Base-by-base conservation (phyloP, 805 yeast species). In the Allodekkera sacchari region DNA sequence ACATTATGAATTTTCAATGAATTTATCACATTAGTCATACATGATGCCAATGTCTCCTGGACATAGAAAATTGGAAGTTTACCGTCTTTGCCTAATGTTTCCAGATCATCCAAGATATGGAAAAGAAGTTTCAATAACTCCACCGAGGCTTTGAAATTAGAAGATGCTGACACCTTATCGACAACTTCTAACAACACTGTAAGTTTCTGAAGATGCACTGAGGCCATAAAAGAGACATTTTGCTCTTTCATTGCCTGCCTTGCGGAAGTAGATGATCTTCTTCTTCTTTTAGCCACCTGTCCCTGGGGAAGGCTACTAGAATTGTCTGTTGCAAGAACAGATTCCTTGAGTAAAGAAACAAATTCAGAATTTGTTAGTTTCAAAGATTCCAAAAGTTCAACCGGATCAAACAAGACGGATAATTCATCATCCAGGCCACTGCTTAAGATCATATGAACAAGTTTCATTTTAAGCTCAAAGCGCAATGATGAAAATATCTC, bases 41-140 rank as follows among this genome's bases (percentile, higher is more conserved):
- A 83, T 27, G 83, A 73, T 3, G 96, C 92, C 38, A 92, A 62
- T 1, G 89, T 75, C 53, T 92, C 96, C 59, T 92, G 95, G 1
- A 94, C 80, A 45, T 88, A 89, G 27, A 83, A 64, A 4, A 89
- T 89, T 4, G 98, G 95, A 39, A 92, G 63, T 36, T 85, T 84
- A 25, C 95, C 95, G 52, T 88, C 97, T 41, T 75, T 77, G 27
- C 94, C 95, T 29, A 92, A 65, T 18, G 94, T 77, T 52, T 83
- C 92, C 42, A 82, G 61, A 52, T 83, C 92, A 32, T 83, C 73
- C 31, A 83, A 60, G 22, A 79, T 62, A 41, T 70, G 70, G 58
- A 83, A 77, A 9, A 59, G 37, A n/a, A 50, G 28, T 23, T 55
- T 52, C 32, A 67, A 50, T 36, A 72, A 57, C 30, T 58, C 64